Evolutionary conservation across 495 filamentous ascomycete genomes (phyloP).

Genomic region (Antarctomyces pellizariae): DNA sequence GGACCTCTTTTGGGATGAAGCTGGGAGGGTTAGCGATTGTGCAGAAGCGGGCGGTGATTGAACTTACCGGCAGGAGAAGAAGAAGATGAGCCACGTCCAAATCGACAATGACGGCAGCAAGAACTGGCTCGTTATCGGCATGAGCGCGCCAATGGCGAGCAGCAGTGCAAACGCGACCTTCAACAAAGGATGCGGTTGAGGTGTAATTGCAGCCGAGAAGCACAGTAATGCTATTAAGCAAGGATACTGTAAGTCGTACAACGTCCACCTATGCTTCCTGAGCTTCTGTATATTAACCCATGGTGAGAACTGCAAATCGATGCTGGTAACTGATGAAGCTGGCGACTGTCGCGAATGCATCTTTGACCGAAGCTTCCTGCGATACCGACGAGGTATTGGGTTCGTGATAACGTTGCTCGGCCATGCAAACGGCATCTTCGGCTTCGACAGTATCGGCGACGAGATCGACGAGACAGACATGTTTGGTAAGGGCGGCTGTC

Average conservation of each 20-base stretch:
- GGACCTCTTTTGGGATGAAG: constrained; percentile 66
- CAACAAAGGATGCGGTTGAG: constrained; percentile 41
- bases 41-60: neutral
- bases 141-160: constrained; percentile 43
- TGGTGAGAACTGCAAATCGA: constrained; percentile 64
- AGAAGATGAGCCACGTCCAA: constrained; percentile 64
- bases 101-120: constrained; percentile 73
- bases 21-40: constrained; percentile 16
- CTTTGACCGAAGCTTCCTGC: constrained; percentile 47
- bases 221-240: constrained; percentile 46
- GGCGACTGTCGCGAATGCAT: constrained; percentile 49
- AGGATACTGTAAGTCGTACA: constrained; percentile 72
- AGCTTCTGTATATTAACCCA: constrained; percentile 47
- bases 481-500: no score
- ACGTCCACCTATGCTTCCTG: constrained; percentile 54
- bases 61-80: constrained; percentile 74
- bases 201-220: constrained; percentile 62
- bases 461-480: no score
- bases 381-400: constrained; percentile 46
- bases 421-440: constrained; percentile 12
- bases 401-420: constrained; percentile 17
- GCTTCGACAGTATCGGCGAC: constrained; percentile 7
- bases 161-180: constrained; percentile 45
- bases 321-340: constrained; percentile 43
- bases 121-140: constrained; percentile 81